Evolutionary conservation across 2,329 filamentous ascomycete species (phyloP), one percentile per base, ranked within the genome.

Genomic region (Ophioceras dolichostomum): DNA sequence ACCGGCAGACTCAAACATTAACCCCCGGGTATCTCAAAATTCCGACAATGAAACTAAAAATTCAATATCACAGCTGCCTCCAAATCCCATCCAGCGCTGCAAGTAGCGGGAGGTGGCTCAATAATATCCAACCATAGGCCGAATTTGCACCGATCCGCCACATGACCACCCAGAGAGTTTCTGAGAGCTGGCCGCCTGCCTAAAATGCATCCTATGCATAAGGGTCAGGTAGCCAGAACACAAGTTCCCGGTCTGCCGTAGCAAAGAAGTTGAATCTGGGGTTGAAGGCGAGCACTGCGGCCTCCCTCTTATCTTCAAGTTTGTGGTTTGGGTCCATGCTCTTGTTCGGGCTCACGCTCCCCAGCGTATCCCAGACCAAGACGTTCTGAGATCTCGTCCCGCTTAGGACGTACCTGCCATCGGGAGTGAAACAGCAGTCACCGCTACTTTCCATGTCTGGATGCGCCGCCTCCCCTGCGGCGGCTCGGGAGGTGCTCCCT

Each of bases 231-330:
- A 84, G 57, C 82, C 83, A 88, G 48, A 88, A 84, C 16, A 84
- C 60, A 42, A 86, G 64, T 38, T 95, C 87, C 51, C 81, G 81
- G 49, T 96, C 88, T 4, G 86, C 91, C 32, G 81, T 91, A 8
- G 86, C 88, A 47, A 96, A 72, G 64, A 95, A 79, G 58, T 96
- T 95, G 58, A 82, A 91, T 35, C 88, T 73, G 19, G 88, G 91
- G 54, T 95, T 96, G 56, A 87, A 91, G 17, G 83, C 84, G 30
- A 94, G 68, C 10, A 94, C 71, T 1, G 82, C 82, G 4, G 76
- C 76, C 59, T 75, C 77, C 54, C 67, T 76, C 62, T 71, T 73
- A 47, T 80, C 77, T 29, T 80, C 75, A 33, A 83, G 61, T 33
- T 73, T 75, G 57, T 70, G 70, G 32, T 63, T 69, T 36, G 83